Evolutionary conservation across 495 filamentous ascomycete species (phyloP).

Genomic region (Annulohypoxylon nitens): DNA sequence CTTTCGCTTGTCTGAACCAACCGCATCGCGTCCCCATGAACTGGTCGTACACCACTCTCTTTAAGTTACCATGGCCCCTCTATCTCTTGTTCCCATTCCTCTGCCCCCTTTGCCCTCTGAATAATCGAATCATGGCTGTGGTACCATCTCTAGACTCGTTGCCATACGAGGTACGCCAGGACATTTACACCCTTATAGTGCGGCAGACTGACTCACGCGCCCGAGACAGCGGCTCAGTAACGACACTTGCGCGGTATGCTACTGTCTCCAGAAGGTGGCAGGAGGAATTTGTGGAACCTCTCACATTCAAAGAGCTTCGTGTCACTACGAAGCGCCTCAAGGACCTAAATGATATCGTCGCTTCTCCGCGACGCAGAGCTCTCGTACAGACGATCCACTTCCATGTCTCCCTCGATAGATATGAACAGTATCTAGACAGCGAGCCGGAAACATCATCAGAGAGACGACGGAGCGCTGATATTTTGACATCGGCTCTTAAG

Average conservation of each 20-base stretch:
- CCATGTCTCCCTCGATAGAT: slow-evolving; percentile 40
- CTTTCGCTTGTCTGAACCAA: slow-evolving; percentile 26
- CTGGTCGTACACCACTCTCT: neutral
- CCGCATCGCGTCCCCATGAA: neutral
- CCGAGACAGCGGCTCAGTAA: slow-evolving; percentile 7
- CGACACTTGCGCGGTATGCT: slow-evolving; percentile 31
- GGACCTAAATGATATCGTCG: slow-evolving; percentile 30
- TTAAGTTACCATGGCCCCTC: neutral
- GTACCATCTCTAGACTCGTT: slow-evolving; percentile 41
- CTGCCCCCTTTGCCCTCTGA: neutral
- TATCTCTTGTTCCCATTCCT: neutral
- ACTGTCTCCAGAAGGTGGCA: slow-evolving; percentile 43
- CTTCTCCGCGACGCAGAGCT: slow-evolving; percentile 35
- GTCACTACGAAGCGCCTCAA: slow-evolving; percentile 39
- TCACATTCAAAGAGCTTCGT: slow-evolving; percentile 34
- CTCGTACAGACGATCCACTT: slow-evolving; percentile 39
- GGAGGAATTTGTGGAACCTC: slow-evolving; percentile 38
- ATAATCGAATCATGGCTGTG: slow-evolving; percentile 26
- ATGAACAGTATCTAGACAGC: slow-evolving; percentile 25
- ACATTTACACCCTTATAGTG: slow-evolving; percentile 37
- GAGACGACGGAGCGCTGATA: slow-evolving; percentile 34
- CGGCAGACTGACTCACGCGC: slow-evolving; percentile 33
- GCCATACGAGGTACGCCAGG: slow-evolving; percentile 46
- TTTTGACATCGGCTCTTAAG: slow-evolving; percentile 30
- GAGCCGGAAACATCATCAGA: slow-evolving; percentile 37